Evolutionary conservation across 441 rosid genomes (phyloP).

Genomic region (Heliophila coronopifolia): DNA sequence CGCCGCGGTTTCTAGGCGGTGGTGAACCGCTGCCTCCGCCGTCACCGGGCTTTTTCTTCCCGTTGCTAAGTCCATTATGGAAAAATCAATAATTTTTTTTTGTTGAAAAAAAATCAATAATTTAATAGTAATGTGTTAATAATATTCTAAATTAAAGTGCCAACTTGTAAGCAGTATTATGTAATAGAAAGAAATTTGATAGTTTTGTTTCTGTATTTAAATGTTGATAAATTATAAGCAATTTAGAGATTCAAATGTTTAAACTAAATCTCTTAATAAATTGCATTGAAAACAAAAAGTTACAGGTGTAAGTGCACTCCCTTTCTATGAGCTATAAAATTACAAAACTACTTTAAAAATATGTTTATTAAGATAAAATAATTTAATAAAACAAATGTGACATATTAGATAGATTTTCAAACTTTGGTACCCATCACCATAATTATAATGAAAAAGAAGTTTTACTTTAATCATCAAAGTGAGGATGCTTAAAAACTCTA

Average conservation of each 20-base stretch:
- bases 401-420: not conserved
- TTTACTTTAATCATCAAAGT: constrained; percentile 15
- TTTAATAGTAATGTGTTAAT: not conserved
- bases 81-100: no score
- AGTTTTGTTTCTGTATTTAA: not conserved
- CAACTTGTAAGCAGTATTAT: constrained; percentile 9
- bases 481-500: constrained; percentile 9
- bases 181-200: not conserved
- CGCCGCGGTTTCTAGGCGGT: constrained; percentile 73
- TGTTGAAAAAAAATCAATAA: constrained; percentile 52
- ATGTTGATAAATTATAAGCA: not conserved
- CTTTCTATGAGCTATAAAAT: no score
- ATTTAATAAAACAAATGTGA: not conserved
- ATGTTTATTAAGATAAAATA: not conserved
- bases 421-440: not conserved
- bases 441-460: not conserved
- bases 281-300: no score
- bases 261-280: no score
- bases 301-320: no score
- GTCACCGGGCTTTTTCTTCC: constrained; percentile 70
- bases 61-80: constrained; percentile 80
- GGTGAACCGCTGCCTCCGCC: constrained; percentile 59
- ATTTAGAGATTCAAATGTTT: not conserved
- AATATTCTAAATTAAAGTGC: not conserved
- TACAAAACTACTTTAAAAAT: not conserved